Conservation (phyloP, 2,329 filamentous ascomycete genomes). For the Aspergillus tanneri region DNA sequence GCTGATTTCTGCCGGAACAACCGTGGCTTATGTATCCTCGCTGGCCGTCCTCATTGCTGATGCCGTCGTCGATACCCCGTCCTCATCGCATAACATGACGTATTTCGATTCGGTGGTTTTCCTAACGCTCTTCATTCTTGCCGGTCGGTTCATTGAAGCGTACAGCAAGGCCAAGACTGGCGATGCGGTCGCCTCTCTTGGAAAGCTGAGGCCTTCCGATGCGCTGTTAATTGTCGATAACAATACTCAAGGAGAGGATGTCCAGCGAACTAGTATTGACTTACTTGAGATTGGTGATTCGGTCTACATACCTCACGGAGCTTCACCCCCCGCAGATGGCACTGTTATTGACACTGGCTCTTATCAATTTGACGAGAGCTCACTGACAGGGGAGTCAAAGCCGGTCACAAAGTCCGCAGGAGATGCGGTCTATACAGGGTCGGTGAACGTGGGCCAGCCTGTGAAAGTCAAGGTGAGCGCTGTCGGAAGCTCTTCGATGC, state of each 20-base stretch:
- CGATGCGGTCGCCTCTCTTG: slow-evolving; percentile 77
- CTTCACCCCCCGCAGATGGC: slow-evolving; percentile 83
- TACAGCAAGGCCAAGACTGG: slow-evolving; percentile 91
- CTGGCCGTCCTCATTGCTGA: slow-evolving; percentile 71
- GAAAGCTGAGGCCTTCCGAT: slow-evolving; percentile 73
- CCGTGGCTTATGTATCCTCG: slow-evolving; percentile 82
- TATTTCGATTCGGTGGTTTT: slow-evolving; percentile 96
- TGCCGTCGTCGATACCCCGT: slow-evolving; percentile 33
- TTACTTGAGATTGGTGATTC: slow-evolving; percentile 71
- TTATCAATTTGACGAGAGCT: slow-evolving; percentile 81
- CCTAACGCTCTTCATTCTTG: slow-evolving; percentile 80
- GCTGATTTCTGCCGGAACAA: slow-evolving; percentile 83
- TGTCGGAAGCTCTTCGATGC: slow-evolving; percentile 49
- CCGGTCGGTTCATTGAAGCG: slow-evolving; percentile 62
- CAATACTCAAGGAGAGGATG: slow-evolving; percentile 16
- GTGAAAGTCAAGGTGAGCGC: slow-evolving; percentile 46
- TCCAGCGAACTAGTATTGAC: slow-evolving; percentile 59
- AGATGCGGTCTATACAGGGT: slow-evolving; percentile 48
- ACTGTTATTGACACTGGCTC: slow-evolving; percentile 55
- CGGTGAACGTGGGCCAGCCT: slow-evolving; percentile 49
- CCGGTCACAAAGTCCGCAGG: slow-evolving; percentile 44
- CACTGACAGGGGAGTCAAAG: slow-evolving; percentile 64
- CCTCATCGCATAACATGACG: slow-evolving; percentile 56
- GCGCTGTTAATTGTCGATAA: slow-evolving; percentile 61
- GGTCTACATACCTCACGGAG: slow-evolving; percentile 73